Evolutionary conservation across 1,284 basidiomycete genomes (phyloP).

Genomic region (Puccinia triticina): DNA sequence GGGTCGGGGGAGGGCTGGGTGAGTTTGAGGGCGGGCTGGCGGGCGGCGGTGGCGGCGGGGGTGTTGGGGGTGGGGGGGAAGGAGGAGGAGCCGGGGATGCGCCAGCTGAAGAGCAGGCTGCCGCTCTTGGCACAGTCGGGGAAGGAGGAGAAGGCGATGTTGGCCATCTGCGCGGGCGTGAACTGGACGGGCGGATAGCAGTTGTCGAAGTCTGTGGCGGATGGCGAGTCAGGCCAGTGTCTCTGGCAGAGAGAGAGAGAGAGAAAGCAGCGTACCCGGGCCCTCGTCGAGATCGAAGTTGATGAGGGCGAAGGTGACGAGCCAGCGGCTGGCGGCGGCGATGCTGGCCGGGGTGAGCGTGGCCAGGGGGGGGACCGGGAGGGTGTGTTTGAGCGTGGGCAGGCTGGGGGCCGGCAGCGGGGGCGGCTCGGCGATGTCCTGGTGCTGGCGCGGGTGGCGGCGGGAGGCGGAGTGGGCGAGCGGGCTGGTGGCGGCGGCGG

Average conservation of each 20-base stretch:
- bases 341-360: not conserved
- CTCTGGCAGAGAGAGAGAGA: not conserved
- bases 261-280: slow-evolving; percentile 2
- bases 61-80: not conserved
- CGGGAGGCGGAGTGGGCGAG: no score
- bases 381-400: slow-evolving; percentile 7
- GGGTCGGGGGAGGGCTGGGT: not conserved
- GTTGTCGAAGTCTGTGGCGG: slow-evolving; percentile 36
- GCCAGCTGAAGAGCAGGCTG: slow-evolving; percentile 59
- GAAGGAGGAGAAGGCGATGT: slow-evolving; percentile 88
- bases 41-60: not conserved
- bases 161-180: slow-evolving; percentile 16
- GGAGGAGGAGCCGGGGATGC: slow-evolving; percentile 56
- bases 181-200: slow-evolving; percentile 38
- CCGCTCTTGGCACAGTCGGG: slow-evolving; percentile 72
- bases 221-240: not conserved
- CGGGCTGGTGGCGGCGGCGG: no score
- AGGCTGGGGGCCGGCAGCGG: not conserved
- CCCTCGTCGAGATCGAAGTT: slow-evolving; percentile 51
- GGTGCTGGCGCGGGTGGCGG: no score
- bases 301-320: slow-evolving; percentile 38
- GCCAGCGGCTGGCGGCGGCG: not conserved
- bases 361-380: not conserved
- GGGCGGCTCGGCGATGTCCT: no score
- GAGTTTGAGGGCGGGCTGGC: not conserved